Percentiles rank a stretch among this genome's conserved stretches.
Evolutionary conservation across 2,329 filamentous ascomycete species (phyloP).

Genomic region (Microcyclospora pomicola): DNA sequence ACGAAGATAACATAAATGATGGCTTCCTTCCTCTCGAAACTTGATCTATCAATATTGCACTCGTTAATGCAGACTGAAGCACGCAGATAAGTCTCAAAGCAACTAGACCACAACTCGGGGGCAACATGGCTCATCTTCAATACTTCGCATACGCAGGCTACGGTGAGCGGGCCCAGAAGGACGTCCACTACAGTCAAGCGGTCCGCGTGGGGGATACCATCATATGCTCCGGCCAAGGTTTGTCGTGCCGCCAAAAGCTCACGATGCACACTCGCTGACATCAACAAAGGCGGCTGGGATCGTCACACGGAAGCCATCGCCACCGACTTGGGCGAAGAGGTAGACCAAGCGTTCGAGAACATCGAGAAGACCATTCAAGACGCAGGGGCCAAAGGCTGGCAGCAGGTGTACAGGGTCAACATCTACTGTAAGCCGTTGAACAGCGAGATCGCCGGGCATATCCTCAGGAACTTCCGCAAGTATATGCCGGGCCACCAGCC

Average conservation of each 20-base stretch:
- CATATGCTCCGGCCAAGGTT: constrained; percentile 26
- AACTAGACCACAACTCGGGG: too few relatives aligned
- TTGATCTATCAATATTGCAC: too few relatives aligned
- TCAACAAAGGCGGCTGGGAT: constrained; percentile 22
- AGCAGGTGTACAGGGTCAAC: constrained; percentile 34
- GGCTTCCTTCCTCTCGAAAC: too few relatives aligned
- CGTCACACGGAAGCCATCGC: constrained; percentile 11
- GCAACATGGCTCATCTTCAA: constrained; percentile 24
- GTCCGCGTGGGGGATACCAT: constrained; percentile 24
- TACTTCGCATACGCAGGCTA: constrained; percentile 28
- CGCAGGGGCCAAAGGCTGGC: constrained; percentile 43
- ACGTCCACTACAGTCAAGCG: constrained; percentile 23
- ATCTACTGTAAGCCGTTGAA: constrained; percentile 14
- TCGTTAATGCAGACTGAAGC: too few relatives aligned
- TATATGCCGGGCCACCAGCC: constrained; percentile 41
- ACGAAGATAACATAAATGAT: too few relatives aligned
- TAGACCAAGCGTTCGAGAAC: constrained; percentile 40
- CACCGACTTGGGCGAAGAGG: constrained; percentile 17
- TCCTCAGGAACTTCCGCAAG: constrained; percentile 36
- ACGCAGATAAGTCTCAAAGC: too few relatives aligned
- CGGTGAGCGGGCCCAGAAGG: constrained; percentile 24
- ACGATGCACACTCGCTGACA: neutral
- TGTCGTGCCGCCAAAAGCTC: neutral
- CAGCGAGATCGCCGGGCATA: constrained; percentile 20
- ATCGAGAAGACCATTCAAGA: constrained; percentile 38